Percentiles rank a stretch among this genome's conserved stretches.
phyloP scores from a whole-genome alignment of 495 filamentous ascomycete genomes.

The Jackrogersella multiformis region DNA sequence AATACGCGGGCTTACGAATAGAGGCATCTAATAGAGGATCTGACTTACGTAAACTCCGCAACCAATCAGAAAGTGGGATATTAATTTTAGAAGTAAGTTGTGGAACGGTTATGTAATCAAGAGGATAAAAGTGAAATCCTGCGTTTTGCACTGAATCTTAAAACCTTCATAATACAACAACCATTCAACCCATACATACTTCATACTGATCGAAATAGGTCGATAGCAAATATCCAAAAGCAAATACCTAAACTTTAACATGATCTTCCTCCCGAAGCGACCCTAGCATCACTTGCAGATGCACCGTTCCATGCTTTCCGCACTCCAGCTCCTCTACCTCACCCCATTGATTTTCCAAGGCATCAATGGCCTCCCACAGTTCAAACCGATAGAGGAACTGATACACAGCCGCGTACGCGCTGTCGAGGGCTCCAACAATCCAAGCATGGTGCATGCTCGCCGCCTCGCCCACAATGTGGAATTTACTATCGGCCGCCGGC shows the following conservation, averaged over 20 bases:
- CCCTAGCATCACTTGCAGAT: not conserved
- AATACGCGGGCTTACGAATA: no score
- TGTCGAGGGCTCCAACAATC: conserved; percentile 41
- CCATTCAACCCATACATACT: no score
- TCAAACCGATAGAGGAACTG: not conserved
- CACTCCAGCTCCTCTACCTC: not conserved
- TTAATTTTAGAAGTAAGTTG: no score
- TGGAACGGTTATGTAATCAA: no score
- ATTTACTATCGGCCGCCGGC: conserved; percentile 39
- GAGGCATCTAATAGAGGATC: no score
- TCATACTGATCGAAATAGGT: no score
- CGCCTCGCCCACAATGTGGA: conserved; percentile 54
- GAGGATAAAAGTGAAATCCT: no score
- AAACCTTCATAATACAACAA: no score
- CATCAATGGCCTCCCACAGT: not conserved
- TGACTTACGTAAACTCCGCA: no score
- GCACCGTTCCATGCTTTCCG: not conserved
- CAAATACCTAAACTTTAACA: not conserved
- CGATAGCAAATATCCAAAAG: no score
- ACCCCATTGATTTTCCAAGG: not conserved
- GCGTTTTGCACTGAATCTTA: no score
- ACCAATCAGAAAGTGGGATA: no score
- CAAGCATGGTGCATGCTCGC: conserved; percentile 55
- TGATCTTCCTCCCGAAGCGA: not conserved
- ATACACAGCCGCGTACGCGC: not conserved